Evolutionary conservation across 306 rosid species (phyloP).

Genomic region (Cucurbita pepo): DNA sequence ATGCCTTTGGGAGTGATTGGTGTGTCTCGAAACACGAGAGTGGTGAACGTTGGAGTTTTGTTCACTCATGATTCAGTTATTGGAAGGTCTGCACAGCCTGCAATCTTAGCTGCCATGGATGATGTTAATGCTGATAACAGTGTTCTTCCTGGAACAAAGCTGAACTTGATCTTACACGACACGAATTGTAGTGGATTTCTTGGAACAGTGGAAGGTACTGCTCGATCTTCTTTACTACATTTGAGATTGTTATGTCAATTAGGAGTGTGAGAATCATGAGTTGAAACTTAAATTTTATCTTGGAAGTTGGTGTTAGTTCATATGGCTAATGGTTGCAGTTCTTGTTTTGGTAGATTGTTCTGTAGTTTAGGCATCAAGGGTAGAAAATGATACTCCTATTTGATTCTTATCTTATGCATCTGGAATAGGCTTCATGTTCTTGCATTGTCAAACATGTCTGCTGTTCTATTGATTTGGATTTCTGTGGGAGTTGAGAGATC

Average conservation of each 20-base stretch:
- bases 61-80: conserved; percentile 29
- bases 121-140: conserved; percentile 5
- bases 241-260: neutral
- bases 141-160: neutral
- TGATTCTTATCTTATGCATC: neutral
- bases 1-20: conserved; percentile 31
- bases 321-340: neutral
- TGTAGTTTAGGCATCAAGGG: neutral
- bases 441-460: neutral
- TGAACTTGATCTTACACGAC: conserved; percentile 6
- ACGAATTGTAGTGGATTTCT: conserved; percentile 13
- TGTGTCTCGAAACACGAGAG: conserved; percentile 21
- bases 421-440: neutral
- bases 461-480: neutral
- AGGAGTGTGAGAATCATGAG: neutral
- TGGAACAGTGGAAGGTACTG: conserved; percentile 13
- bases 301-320: neutral
- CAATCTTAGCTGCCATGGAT: conserved; percentile 7
- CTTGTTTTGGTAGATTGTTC: neutral
- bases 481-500: neutral
- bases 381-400: neutral
- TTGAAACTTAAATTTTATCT: neutral
- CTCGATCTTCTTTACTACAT: neutral
- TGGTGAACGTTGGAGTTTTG: conserved; percentile 53
- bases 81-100: conserved; percentile 11